A percentile compares a stretch with the other conserved stretches of the same genome.
Conservation (phyloP, 768 basidiomycete genomes). For the Agrocybe pediades region DNA sequence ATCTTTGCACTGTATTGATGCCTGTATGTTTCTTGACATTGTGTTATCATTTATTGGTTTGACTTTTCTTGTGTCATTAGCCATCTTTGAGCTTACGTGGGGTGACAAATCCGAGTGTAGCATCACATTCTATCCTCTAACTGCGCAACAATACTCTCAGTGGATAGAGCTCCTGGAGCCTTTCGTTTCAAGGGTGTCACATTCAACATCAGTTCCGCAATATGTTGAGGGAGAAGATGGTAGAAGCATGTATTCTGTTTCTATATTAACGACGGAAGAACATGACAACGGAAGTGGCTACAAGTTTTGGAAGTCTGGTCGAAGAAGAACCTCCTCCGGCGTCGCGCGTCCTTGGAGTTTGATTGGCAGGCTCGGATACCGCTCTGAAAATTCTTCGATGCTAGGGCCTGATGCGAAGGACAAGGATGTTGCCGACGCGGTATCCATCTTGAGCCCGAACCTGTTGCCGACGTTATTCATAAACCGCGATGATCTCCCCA, state of each 20-base stretch:
- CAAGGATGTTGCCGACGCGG: constrained; percentile 13
- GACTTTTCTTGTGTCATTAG: constrained; percentile 16
- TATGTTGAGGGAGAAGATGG: constrained; percentile 17
- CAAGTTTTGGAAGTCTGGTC: neutral
- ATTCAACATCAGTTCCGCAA: constrained; percentile 19
- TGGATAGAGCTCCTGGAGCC: constrained; percentile 28
- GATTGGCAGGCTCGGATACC: constrained; percentile 37
- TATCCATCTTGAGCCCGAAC: constrained; percentile 34
- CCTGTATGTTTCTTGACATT: constrained; percentile 19
- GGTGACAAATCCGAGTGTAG: constrained; percentile 20
- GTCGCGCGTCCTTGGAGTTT: constrained; percentile 38
- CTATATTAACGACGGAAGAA: constrained; percentile 17
- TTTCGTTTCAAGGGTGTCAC: constrained; percentile 27
- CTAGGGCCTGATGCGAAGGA: constrained; percentile 21
- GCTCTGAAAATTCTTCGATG: constrained; percentile 38
- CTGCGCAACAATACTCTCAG: constrained; percentile 27
- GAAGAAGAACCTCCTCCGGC: neutral
- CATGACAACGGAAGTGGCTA: constrained; percentile 3
- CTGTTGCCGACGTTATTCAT: constrained; percentile 37
- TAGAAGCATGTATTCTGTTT: constrained; percentile 11
- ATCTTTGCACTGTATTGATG: constrained; percentile 28
- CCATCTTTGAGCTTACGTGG: constrained; percentile 34
- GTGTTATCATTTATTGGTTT: neutral
- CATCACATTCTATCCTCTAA: constrained; percentile 22
- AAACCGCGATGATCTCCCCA: constrained; percentile 3